Evolutionary conservation across 2,329 filamentous ascomycete species (phyloP), one percentile per base, ranked within the genome.

Genomic region (Fusarium circinatum): DNA sequence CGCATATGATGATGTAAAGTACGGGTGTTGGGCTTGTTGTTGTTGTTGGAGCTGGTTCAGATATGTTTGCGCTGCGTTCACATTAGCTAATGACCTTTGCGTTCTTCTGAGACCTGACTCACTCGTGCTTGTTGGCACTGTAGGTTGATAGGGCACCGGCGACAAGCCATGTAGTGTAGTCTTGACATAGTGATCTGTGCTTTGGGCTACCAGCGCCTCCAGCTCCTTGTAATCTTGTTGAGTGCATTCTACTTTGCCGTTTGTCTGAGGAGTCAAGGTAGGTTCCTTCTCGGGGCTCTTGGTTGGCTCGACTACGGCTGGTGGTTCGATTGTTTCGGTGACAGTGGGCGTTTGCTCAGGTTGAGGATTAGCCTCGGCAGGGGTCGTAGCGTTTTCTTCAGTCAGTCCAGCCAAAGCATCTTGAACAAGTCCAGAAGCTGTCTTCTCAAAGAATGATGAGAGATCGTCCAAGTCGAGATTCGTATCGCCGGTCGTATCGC

Each of bases 171-270:
- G 81, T 13, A 85, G 75, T 7, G 84, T 85, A 9, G 82, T 85
- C 64, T 83, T 83, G 45, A 85, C 84, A 59, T 85, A 85, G 63
- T 85, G 83, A 15, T 82, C 83, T 2, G 84, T 85, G 70, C 84
- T 85, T 71, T 85, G 83, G 0, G 83, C 84, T 17, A 85, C 84
- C 28, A 85, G 76, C 13, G 84, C 84, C 67, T 84, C 82, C 11
- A 85, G 77, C 47, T 85, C 84, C 68, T 85, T 83, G 57, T 84
- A 84, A 63, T 85, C 83, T 13, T 55, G 51, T 80, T 83, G 67
- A 79, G 79, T 45, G 79, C 61, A 45, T 55, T 82, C 80, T 42
- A 79, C 70, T 70, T 81, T 81, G 52, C 77, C 77, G 26, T 78
- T 81, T 4, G 78, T 77, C 44, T 79, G 79, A 14, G 77, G 73